Evolutionary conservation across 768 basidiomycete genomes (phyloP), one percentile per base, ranked within the genome.

Genomic region (Heimioporus sp.): DNA sequence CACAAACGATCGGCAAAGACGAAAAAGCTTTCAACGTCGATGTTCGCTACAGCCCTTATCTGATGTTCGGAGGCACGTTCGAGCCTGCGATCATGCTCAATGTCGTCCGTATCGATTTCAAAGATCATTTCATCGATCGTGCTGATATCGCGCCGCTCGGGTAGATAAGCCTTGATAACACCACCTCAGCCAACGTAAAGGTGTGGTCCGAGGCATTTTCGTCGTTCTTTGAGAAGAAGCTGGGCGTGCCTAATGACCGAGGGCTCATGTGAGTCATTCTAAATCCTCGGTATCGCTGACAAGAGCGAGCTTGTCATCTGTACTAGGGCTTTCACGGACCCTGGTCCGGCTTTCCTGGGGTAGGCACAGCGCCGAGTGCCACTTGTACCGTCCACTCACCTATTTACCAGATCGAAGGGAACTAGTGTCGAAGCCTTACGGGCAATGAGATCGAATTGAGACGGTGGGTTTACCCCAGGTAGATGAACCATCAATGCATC

Each of bases 1-100:
- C 85, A 10, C 63, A 76, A 49, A 73, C 73, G 10, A 65, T 87
- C 54, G 64, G 65, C 1, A 87, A 85, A 62, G 82, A 83, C 0
- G 79, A 83, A 59, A 30, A 52, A 13, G 74, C 76, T 56, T 80
- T 89, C 56, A 72, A 76, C n/a, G 70, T 81, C 55, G 74, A 76
- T 55, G 76, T 82, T 58, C 72, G 65, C 11, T 75, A 83, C 71
- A 81, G 83, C 57, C 81, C 87, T 48, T 74, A 72, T 34, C 74
- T 87, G 53, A 76, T 81, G 4, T 87, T 82, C 60, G 72, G 57
- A 17, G 86, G 86, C 13, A 79, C 79, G 5, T 79, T 85, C 48
- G 85, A 87, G 15, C 86, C 86, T 17, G 82, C 85, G 4, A 79
- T 86, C 67, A 70, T 78, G 45, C 68, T 89, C 48, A 67, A 65